Evolutionary conservation across 371 early-diverging fungal species (phyloP).

Genomic region (Mucor saturninus): DNA sequence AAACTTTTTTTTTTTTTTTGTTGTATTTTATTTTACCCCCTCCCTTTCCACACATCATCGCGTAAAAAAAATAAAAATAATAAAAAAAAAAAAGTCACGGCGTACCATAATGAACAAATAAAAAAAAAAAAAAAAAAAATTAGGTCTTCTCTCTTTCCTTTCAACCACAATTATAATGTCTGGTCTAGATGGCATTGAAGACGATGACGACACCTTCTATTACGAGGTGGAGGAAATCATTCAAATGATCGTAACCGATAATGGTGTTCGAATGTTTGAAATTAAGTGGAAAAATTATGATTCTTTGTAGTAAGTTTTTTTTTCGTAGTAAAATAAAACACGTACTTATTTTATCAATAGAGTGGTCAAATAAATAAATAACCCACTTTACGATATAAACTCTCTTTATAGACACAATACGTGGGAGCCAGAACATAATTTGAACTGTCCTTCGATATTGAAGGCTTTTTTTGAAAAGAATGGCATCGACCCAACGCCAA

Average conservation of each 20-base stretch:
- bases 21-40: background rate
- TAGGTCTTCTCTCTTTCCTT: background rate
- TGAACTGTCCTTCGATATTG: conserved; percentile 16
- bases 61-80: background rate
- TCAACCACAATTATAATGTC: background rate
- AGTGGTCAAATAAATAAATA: background rate
- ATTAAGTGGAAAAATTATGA: conserved; percentile 37
- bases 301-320: conserved; percentile 22
- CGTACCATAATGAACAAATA: no score
- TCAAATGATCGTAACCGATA: conserved; percentile 4
- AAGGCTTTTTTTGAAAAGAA: background rate
- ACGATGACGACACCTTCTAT: conserved; percentile 16
- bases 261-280: conserved; percentile 7
- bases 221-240: conserved; percentile 28
- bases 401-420: conserved; percentile 23
- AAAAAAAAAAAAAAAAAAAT: background rate
- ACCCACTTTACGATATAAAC: no score
- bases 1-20: background rate
- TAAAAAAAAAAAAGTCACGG: no score
- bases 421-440: conserved; percentile 33
- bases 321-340: background rate
- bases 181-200: conserved; percentile 4
- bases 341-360: background rate
- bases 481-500: background rate
- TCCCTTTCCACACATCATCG: background rate